phyloP scores from a whole-genome alignment of 169 alveolate genomes.

The Eimeria zaria region DNA sequence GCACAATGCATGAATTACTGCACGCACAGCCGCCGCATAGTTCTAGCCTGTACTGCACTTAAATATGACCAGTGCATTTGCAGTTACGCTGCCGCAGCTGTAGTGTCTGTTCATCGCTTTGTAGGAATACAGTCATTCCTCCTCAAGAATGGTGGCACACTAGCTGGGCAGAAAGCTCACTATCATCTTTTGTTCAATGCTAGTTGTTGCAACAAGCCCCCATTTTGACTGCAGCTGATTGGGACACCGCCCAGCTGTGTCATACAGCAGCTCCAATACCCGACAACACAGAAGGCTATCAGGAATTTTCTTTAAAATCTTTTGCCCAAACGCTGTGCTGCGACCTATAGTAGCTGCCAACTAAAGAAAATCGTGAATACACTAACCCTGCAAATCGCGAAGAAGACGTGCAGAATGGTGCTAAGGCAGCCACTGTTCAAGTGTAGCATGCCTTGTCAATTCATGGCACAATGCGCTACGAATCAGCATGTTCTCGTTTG shows the following conservation, averaged over 20 bases:
- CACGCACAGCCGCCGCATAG: background rate
- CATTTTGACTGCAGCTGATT: background rate
- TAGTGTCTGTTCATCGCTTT: background rate
- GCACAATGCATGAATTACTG: background rate
- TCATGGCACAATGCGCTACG: too few relatives aligned
- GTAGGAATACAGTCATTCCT: too few relatives aligned
- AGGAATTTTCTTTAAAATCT: background rate
- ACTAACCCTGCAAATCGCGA: background rate
- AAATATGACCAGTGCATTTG: background rate
- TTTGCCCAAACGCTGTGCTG: background rate
- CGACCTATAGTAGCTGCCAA: background rate
- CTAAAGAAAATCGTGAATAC: background rate
- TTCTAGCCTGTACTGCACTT: background rate
- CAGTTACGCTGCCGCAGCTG: background rate
- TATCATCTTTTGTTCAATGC: background rate
- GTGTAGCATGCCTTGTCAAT: too few relatives aligned
- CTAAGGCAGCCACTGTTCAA: too few relatives aligned
- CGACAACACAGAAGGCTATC: background rate
- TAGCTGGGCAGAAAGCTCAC: background rate
- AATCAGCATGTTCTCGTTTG: too few relatives aligned
- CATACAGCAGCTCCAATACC: background rate
- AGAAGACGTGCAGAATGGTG: too few relatives aligned
- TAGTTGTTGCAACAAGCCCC: background rate
- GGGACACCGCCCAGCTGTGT: background rate
- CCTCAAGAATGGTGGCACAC: background rate